Percentiles rank a stretch among this genome's conserved stretches.
phyloP scores from a whole-genome alignment of 163 green algal species.

The Chloromonas sp. region DNA sequence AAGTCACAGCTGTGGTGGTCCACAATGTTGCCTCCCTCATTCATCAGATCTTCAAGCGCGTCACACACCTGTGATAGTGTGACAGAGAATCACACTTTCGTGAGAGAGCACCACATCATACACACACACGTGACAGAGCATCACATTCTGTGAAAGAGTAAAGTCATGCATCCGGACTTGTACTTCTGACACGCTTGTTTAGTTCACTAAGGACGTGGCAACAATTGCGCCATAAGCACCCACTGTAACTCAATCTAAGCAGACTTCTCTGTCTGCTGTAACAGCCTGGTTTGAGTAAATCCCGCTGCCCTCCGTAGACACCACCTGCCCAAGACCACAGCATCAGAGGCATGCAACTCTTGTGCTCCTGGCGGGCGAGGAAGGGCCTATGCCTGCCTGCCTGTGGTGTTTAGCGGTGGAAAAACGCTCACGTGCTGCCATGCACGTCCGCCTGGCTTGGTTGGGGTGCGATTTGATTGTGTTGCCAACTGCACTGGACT shows the following conservation, averaged over 20 bases:
- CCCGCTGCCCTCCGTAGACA: too few species aligned
- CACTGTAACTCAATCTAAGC: too few species aligned
- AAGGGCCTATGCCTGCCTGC: too few species aligned
- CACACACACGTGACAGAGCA: too few species aligned
- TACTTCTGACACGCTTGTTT: too few species aligned
- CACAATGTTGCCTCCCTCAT: slow-evolving; percentile 77
- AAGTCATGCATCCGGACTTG: not conserved
- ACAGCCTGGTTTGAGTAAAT: too few species aligned
- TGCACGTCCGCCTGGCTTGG: not conserved
- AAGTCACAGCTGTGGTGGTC: slow-evolving; percentile 97
- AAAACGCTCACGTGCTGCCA: not conserved
- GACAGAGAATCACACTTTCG: too few species aligned
- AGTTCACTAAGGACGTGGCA: too few species aligned
- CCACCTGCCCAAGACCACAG: not conserved
- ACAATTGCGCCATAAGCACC: too few species aligned
- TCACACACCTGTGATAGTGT: slow-evolving; percentile 72
- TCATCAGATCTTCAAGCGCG: slow-evolving; percentile 79
- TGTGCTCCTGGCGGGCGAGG: not conserved
- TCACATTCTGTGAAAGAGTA: not conserved
- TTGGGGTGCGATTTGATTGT: not conserved
- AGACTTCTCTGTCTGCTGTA: too few species aligned
- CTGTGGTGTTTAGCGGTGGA: too few species aligned
- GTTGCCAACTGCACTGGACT: not conserved
- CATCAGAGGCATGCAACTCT: not conserved
- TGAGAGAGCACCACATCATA: too few species aligned